These are phyloP conservation scores for Zygosaccharomyces lentus DNA, from an alignment of 805 yeast genomes.

Conservation along the genomic window DNA sequence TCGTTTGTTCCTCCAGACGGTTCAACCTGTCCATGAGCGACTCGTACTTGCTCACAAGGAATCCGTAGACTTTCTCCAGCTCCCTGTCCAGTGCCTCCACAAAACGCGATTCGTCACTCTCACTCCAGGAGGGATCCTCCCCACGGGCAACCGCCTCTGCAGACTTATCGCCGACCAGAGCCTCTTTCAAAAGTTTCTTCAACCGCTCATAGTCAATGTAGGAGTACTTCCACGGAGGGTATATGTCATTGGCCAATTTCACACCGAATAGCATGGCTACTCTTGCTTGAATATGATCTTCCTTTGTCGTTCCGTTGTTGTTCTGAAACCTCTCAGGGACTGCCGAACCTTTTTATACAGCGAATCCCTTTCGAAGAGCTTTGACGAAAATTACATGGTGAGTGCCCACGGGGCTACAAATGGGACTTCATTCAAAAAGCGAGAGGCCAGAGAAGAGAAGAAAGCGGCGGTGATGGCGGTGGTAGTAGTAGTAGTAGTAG, in stretches of 20 bases:
- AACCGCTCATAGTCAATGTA: slow-evolving; percentile 63
- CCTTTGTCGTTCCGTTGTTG: not conserved
- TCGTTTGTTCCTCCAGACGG: slow-evolving; percentile 58
- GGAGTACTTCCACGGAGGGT: slow-evolving; percentile 81
- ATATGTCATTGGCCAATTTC: slow-evolving; percentile 73
- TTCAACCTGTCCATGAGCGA: slow-evolving; percentile 62
- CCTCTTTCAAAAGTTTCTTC: slow-evolving; percentile 67
- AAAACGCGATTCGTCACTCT: slow-evolving; percentile 65
- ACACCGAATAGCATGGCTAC: slow-evolving; percentile 81
- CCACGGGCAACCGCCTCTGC: slow-evolving; percentile 2
- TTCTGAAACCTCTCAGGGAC: too few relatives aligned
- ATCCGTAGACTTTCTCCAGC: slow-evolving; percentile 70
- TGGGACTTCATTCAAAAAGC: not conserved
- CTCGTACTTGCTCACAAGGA: slow-evolving; percentile 64
- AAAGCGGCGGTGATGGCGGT: too few relatives aligned
- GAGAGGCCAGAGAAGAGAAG: too few relatives aligned
- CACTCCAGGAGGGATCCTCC: slow-evolving; percentile 51
- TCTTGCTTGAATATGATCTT: not conserved
- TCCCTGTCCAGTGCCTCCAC: slow-evolving; percentile 64
- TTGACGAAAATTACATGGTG: too few relatives aligned
- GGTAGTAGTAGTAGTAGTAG: too few relatives aligned
- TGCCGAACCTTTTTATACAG: too few relatives aligned
- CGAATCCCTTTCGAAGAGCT: too few relatives aligned
- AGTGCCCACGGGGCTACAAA: too few relatives aligned
- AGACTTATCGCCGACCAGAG: slow-evolving; percentile 38